Percentiles rank a stretch among this genome's conserved stretches.
These are phyloP conservation scores for Fusarium lyarnte DNA, from an alignment of 2,329 filamentous ascomycete genomes.

Conservation along the genomic window DNA sequence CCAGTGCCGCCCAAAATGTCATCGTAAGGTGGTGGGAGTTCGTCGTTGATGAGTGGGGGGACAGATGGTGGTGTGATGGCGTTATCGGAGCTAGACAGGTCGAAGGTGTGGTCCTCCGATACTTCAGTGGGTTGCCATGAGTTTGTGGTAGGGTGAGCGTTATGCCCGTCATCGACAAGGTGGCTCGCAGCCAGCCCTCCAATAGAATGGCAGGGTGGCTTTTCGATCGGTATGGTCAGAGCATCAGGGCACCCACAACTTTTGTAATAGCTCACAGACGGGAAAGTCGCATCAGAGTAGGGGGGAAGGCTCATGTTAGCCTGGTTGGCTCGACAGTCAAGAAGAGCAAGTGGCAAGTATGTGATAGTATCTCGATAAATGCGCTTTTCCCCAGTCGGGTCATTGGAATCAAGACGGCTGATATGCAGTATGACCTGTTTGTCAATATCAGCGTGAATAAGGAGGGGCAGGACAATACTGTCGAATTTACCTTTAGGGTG, in stretches of 20 bases:
- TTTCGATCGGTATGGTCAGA: background rate
- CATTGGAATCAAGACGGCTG: background rate
- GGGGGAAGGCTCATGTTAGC: background rate
- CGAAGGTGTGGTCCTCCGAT: background rate
- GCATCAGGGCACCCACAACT: background rate
- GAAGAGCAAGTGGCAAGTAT: background rate
- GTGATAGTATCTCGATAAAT: background rate
- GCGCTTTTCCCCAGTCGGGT: background rate
- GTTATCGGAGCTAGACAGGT: background rate
- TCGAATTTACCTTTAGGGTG: background rate
- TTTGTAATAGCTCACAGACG: background rate
- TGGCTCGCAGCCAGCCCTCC: background rate
- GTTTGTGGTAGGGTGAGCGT: background rate
- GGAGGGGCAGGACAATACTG: background rate
- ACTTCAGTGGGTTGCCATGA: background rate
- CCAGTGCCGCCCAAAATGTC: background rate
- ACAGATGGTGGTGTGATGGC: background rate
- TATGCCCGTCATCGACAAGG: background rate
- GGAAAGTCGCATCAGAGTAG: background rate
- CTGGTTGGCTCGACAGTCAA: background rate
- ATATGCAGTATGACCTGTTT: background rate
- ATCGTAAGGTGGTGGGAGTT: background rate
- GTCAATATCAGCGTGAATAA: background rate
- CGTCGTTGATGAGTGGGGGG: background rate
- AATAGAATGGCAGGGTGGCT: background rate